Evolutionary conservation across 1,139 yeast species (phyloP).

Genomic region (Hansenula sp.): DNA sequence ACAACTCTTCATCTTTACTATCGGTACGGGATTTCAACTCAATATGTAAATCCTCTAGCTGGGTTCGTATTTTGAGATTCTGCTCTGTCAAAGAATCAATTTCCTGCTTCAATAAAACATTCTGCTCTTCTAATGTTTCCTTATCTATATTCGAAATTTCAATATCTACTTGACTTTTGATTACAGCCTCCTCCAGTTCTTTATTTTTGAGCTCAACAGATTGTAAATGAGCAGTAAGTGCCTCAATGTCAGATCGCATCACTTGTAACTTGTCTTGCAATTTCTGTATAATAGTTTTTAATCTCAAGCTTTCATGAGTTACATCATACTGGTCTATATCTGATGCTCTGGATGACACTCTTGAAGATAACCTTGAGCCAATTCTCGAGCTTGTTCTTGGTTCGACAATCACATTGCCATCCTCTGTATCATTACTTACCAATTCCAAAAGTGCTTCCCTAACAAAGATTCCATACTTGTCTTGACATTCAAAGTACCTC

Average conservation of each 20-base stretch:
- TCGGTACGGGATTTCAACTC: slow-evolving; percentile 11
- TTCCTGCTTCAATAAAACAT: slow-evolving; percentile 37
- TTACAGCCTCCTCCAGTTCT: slow-evolving; percentile 27
- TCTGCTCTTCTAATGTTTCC: slow-evolving; percentile 44
- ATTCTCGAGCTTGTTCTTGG: background rate
- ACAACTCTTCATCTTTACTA: slow-evolving; percentile 8
- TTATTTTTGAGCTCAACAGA: slow-evolving; percentile 25
- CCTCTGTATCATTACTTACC: background rate
- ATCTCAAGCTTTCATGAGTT: slow-evolving; percentile 9
- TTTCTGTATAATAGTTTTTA: slow-evolving; percentile 38
- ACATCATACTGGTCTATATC: background rate
- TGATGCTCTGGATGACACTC: slow-evolving; percentile 3
- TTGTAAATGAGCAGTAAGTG: slow-evolving; percentile 22
- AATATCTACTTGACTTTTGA: slow-evolving; percentile 36
- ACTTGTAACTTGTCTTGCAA: slow-evolving; percentile 38
- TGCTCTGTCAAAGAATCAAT: slow-evolving; percentile 29
- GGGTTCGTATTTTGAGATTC: slow-evolving; percentile 26
- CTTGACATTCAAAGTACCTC: slow-evolving; percentile 52
- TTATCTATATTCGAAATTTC: slow-evolving; percentile 54
- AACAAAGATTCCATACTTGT: slow-evolving; percentile 59
- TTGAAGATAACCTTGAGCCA: background rate
- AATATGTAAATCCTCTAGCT: slow-evolving; percentile 21
- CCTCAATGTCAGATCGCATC: slow-evolving; percentile 31
- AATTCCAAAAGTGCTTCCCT: slow-evolving; percentile 24
- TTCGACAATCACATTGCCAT: no score